A percentile compares a stretch with the other conserved stretches of the same genome.
Conservation (phyloP, 345 rosid species). For the Eucalyptus pauciflora region DNA sequence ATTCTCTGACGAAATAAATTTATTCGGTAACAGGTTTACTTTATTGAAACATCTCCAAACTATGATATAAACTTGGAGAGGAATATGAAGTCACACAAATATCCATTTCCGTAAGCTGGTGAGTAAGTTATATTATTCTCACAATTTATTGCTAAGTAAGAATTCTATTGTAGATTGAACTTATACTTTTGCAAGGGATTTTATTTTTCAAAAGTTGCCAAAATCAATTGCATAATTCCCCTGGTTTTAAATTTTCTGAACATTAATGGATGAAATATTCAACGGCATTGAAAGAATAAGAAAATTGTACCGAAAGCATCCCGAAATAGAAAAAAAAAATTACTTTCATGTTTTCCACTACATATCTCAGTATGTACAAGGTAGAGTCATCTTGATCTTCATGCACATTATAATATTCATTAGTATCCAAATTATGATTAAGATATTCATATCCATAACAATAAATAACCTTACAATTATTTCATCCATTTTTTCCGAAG, state of each 20-base stretch:
- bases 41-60: neutral
- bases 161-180: neutral
- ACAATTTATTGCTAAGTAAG: neutral
- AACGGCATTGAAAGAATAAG: neutral
- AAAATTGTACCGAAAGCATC: neutral
- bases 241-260: neutral
- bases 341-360: neutral
- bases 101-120: neutral
- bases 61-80: neutral
- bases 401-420: too few relatives aligned
- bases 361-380: rapidly evolving
- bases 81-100: neutral
- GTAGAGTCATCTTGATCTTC: neutral
- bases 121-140: neutral
- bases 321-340: neutral
- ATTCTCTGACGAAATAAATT: neutral
- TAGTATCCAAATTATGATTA: too few relatives aligned
- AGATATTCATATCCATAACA: neutral
- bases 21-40: neutral
- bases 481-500: neutral
- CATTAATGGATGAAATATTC: neutral
- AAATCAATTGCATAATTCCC: neutral
- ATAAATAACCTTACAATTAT: neutral
- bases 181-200: neutral
- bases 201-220: neutral